phyloP scores from a whole-genome alignment of 257 asterid genomes.

The Thymus mandschuricus region DNA sequence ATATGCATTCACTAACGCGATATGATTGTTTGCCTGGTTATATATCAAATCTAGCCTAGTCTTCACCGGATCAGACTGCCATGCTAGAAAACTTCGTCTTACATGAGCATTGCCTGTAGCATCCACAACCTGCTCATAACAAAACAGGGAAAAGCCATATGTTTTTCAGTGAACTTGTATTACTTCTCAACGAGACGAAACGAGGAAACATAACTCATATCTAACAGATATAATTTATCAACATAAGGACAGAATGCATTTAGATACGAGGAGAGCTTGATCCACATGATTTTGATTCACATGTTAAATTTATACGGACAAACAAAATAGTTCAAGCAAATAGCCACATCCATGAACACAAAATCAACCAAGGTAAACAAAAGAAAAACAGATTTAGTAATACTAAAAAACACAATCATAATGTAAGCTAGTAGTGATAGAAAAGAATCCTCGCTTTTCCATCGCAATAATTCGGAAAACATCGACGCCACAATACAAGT shows the following conservation, averaged over 20 bases:
- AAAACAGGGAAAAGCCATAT: background rate
- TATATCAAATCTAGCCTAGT: constrained; percentile 80
- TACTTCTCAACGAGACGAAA: background rate
- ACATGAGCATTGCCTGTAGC: constrained; percentile 64
- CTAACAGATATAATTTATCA: background rate
- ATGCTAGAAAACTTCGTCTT: constrained; percentile 61
- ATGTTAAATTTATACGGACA: background rate
- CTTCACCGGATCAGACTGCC: constrained; percentile 86
- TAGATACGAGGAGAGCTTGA: background rate
- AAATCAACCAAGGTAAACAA: background rate
- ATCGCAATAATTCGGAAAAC: constrained; percentile 7
- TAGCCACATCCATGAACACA: constrained; percentile 3
- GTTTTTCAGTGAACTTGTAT: background rate
- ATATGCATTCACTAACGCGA: constrained; percentile 87
- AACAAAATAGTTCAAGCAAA: background rate
- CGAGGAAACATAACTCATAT: background rate
- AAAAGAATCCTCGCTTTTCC: background rate
- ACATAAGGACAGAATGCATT: background rate
- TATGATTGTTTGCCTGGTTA: constrained; percentile 81
- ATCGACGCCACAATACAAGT: background rate
- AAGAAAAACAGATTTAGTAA: background rate
- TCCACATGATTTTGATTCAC: background rate
- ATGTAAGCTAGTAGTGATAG: background rate
- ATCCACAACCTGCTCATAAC: constrained; percentile 48
- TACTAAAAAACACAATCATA: background rate